phyloP scores from a whole-genome alignment of 306 rosid genomes.

The Corylus avellana region DNA sequence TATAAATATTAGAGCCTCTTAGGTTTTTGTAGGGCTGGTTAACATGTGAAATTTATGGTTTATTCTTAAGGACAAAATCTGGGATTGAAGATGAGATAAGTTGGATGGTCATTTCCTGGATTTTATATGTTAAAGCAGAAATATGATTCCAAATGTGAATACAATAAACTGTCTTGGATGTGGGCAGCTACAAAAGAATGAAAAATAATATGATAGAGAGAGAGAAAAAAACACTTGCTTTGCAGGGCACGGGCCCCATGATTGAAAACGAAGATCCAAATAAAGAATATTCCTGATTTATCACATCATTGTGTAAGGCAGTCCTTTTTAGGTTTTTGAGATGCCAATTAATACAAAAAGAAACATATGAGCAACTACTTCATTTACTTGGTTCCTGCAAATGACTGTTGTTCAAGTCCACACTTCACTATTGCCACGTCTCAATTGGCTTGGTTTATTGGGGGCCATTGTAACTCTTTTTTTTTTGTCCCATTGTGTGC shows the following conservation, averaged over 20 bases:
- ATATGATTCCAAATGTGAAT: background rate
- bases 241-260: background rate
- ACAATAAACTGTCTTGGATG: background rate
- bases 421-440: background rate
- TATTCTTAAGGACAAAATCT: background rate
- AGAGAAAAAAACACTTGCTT: background rate
- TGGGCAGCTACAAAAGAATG: background rate
- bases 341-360: background rate
- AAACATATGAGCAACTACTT: background rate
- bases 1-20: background rate
- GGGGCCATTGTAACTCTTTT: background rate
- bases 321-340: background rate
- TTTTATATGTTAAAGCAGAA: background rate
- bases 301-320: background rate
- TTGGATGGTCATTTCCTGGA: background rate
- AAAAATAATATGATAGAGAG: background rate
- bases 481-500: slow-evolving; percentile 31
- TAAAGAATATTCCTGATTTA: background rate
- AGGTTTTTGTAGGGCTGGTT: background rate
- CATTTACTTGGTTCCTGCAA: background rate
- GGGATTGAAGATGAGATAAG: background rate
- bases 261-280: background rate
- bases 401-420: slow-evolving; percentile 7
- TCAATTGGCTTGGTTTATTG: background rate
- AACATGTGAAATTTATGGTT: background rate